A percentile compares a stretch with the other conserved stretches of the same genome.
These are phyloP conservation scores for Bretziella fagacearum DNA, from an alignment of 2,329 filamentous ascomycete genomes.

Conservation along the genomic window DNA sequence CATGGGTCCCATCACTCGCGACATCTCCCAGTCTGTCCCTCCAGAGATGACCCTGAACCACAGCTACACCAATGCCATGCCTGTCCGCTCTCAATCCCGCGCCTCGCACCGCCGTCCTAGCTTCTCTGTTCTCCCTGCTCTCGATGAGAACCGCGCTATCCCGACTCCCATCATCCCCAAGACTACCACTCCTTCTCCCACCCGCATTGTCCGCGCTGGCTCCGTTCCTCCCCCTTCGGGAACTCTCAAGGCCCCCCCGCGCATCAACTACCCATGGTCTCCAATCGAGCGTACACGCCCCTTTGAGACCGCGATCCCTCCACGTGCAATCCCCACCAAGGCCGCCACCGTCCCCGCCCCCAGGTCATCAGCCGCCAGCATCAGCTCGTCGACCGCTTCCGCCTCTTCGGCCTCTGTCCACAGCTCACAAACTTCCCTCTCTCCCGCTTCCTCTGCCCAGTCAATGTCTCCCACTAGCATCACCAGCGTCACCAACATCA, in stretches of 20 bases:
- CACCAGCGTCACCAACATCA: constrained; percentile 32
- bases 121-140: constrained; percentile 48
- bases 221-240: constrained; percentile 20
- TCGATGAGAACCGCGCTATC: constrained; percentile 45
- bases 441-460: constrained; percentile 26
- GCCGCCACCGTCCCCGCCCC: constrained; percentile 4
- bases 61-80: constrained; percentile 37
- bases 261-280: constrained; percentile 39
- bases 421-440: constrained; percentile 13
- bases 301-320: constrained; percentile 31
- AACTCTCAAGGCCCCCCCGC: constrained; percentile 28
- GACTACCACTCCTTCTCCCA: constrained; percentile 21
- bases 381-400: not conserved
- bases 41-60: constrained; percentile 51
- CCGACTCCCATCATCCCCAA: constrained; percentile 16
- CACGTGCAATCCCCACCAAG: constrained; percentile 17
- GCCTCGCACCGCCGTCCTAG: constrained; percentile 48
- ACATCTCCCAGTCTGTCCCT: constrained; percentile 77
- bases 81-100: constrained; percentile 34
- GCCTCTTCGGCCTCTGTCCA: constrained; percentile 8
- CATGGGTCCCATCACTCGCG: constrained; percentile 55
- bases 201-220: constrained; percentile 18
- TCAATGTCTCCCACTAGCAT: constrained; percentile 34
- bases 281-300: constrained; percentile 27
- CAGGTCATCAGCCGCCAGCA: not conserved